Conservation (phyloP, 257 asterid species). For the Nicotiana paniculata region DNA sequence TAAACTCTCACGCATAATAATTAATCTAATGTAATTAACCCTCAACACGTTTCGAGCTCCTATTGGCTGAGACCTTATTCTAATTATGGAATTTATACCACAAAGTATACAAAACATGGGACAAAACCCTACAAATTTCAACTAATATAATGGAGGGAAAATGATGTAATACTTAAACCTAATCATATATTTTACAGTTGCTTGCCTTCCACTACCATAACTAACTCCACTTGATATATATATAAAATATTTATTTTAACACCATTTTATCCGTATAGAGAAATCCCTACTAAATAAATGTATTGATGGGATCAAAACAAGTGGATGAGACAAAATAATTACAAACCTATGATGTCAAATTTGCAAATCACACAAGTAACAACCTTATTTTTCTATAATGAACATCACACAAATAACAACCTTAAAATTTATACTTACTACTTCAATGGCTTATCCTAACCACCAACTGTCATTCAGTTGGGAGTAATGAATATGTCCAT, state of each 20-base stretch:
- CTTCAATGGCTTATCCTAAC: slow-evolving; percentile 1
- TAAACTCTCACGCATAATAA: slow-evolving; percentile 4
- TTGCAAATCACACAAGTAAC: neutral
- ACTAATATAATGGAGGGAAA: neutral
- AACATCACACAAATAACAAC: too few species aligned
- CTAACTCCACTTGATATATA: neutral
- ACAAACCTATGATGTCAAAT: slow-evolving; percentile 6
- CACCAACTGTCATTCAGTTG: slow-evolving; percentile 3
- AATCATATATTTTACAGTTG: neutral
- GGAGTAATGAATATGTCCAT: too few species aligned
- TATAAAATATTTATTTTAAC: neutral
- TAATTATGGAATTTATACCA: neutral
- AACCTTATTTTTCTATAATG: neutral
- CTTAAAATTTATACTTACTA: neutral
- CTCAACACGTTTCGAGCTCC: neutral
- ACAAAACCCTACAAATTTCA: neutral
- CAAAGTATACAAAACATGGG: neutral
- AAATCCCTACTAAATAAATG: neutral
- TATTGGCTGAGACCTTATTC: neutral
- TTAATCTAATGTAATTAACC: neutral
- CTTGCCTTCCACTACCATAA: slow-evolving; percentile 9
- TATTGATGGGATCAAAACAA: neutral
- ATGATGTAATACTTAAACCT: slow-evolving; percentile 2
- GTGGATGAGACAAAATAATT: slow-evolving; percentile 6
- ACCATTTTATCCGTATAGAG: neutral